Percentiles rank a stretch among this genome's conserved stretches.
Conservation (phyloP, 2,329 filamentous ascomycete species). For the Ascosphaera pollenicola region DNA sequence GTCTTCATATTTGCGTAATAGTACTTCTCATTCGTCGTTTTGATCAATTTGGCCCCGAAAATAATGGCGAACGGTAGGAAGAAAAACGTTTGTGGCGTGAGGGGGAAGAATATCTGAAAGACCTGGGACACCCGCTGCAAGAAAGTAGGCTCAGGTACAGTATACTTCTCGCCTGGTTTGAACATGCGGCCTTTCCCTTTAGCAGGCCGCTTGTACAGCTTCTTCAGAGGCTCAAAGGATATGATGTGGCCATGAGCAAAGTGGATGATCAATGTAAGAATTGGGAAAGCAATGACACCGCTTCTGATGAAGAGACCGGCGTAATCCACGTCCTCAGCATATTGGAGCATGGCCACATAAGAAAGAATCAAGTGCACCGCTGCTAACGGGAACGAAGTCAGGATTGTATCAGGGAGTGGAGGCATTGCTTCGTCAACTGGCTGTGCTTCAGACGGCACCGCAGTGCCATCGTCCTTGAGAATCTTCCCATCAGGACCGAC, state of each 20-base stretch:
- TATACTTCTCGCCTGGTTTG: neutral
- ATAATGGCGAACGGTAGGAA: conserved; percentile 14
- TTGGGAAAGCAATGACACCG: conserved; percentile 18
- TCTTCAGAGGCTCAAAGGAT: conserved; percentile 7
- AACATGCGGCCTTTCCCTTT: neutral
- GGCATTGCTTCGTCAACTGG: conserved; percentile 10
- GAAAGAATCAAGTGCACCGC: conserved; percentile 23
- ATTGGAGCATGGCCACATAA: conserved; percentile 25
- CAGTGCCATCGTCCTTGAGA: neutral
- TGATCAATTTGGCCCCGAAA: conserved; percentile 58
- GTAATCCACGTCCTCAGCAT: conserved; percentile 17
- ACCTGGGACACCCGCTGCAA: neutral
- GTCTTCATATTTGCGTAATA: conserved; percentile 85
- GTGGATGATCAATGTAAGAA: conserved; percentile 21
- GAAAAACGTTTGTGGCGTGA: conserved; percentile 11
- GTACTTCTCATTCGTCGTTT: conserved; percentile 54
- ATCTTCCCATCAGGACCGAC: conserved; percentile 5
- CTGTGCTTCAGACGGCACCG: conserved; percentile 1
- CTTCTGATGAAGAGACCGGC: conserved; percentile 15
- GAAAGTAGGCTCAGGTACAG: neutral
- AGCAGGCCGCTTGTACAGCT: neutral
- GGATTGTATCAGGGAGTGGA: conserved; percentile 21
- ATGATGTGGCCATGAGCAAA: conserved; percentile 23
- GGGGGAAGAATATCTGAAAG: conserved; percentile 13
- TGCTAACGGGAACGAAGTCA: conserved; percentile 21